Evolutionary conservation across 140 eudicot genomes (phyloP).

Genomic region (Anethum foeniculum): DNA sequence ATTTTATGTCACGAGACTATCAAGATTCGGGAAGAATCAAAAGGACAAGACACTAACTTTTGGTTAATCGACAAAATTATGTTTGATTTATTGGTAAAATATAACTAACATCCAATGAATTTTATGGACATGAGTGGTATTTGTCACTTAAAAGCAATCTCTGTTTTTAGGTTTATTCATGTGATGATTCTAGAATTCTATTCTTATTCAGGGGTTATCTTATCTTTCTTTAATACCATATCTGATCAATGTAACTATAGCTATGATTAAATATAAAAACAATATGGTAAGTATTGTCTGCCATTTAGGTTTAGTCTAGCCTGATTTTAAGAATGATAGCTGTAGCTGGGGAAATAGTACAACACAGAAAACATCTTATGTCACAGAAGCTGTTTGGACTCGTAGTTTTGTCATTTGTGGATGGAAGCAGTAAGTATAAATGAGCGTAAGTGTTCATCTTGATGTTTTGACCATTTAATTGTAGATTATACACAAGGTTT

Average conservation of each 20-base stretch:
- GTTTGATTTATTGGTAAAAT: background rate
- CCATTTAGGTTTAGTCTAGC: background rate
- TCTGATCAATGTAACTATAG: background rate
- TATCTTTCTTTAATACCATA: background rate
- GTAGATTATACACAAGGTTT: background rate
- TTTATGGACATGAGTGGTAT: background rate
- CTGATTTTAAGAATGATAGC: background rate
- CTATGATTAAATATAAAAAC: background rate
- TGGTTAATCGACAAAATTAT: background rate
- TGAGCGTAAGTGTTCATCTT: background rate
- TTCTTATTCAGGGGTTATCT: background rate
- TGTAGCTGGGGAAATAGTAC: background rate
- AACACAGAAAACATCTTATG: background rate
- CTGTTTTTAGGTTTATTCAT: background rate
- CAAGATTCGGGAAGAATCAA: background rate
- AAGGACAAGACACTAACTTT: background rate
- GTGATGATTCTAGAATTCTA: background rate
- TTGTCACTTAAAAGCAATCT: background rate
- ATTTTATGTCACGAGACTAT: constrained; percentile 53
- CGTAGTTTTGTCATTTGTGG: background rate
- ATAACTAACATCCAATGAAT: background rate
- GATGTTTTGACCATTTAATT: background rate
- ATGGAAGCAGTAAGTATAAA: background rate
- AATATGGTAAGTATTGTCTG: background rate
- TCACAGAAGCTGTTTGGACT: background rate